Evolutionary conservation across 352 stramenopile genomes (phyloP), one percentile per base, ranked within the genome.

Genomic region (Phytophthora aleatoria): DNA sequence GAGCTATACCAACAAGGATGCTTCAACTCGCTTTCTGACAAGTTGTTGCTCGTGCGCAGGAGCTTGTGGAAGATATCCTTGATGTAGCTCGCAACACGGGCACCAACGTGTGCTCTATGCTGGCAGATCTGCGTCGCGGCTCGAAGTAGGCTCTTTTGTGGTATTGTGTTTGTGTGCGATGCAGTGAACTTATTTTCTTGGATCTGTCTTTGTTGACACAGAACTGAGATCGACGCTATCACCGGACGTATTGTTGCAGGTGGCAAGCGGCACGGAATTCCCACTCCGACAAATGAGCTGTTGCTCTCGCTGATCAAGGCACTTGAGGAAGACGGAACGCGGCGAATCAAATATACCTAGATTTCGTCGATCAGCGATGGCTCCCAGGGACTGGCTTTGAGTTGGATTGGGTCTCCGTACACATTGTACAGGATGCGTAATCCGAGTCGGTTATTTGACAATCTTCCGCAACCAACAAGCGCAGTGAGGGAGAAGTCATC

Each of bases 161-260:
- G 11, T 6, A 39, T 20, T 12, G 36, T 28, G 39, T 20, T 20
- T 20, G 26, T 45, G 28, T n/a, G 20, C 28, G 11, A 20, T 39
- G 9, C 39, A 38, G 38, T 10, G 15, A 44, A n/a, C n/a, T 51
- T 8, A 41, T 44, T 15, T 44, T 42, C 15, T 49, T 16, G 15
- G 9, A 30, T 50, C 3, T 16, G 6, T 33, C 11, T n/a, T 57
- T 61, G 33, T 51, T 33, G 5, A 13, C 3, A 39, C 39, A 88
- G 76, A 52, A 94, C 85, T 1, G 85, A 94, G 71, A 87, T 94
- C 30, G 82, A 88, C 11, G 80, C 79, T 7, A 90, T 94, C 53
- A 91, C 74, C 30, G 85, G 85, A 3, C 74, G 78, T 15, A 76
- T 94, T 39, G 67, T 92, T 47, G 61, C 69, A 3, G 66, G 66